Base-by-base conservation (phyloP, 352 stramenopile genomes). In the Stramenopiles sp. region DNA sequence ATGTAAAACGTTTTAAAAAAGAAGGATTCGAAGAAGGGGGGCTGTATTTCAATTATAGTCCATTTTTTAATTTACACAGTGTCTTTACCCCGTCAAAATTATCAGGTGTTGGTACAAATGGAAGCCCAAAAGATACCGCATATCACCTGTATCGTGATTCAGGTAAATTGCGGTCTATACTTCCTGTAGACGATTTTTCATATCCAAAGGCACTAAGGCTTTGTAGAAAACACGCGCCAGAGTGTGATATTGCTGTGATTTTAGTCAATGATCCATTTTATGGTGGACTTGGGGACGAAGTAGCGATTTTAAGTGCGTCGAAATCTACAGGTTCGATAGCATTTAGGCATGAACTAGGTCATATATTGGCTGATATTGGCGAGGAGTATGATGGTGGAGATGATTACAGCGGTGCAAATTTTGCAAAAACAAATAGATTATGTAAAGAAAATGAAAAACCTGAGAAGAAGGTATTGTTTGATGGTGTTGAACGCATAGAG, bases 191-290 rank as follows among this genome's bases (percentile, higher is more conserved):
- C 32, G 0, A 74, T 30, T 53, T 81, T 84, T 1, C 27, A 80
- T 0, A 30, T 63, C 1, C 69, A 77, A 27, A 80, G 81, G 0
- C 82, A 80, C 1, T 23, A 33, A 13, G 30, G 83, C 32, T 85
- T 81, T 33, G 69, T 31, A 0, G 30, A 20, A 0, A 63, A 78
- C 29, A 78, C 78, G 1, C 43, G 7, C 27, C 73, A 6, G 83
- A 80, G 0, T 84, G 81, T 38, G 83, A 86, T 63, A 85, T 84
- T 43, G 82, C 83, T 29, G 83, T 82, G 38, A 78, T 86, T 63
- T 84, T 86, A 38, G 84, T 78, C 7, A 86, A 86, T 63, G 84
- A 86, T 79, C 73, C 81, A 38, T 85, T 82, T 76, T 86, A 85
- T 78, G 82, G 84, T 30, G 84, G 82, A 0, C 73, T 86, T 0